These are phyloP conservation scores for Trametes cubensis DNA, from an alignment of 768 basidiomycete species.

Conservation along the genomic window DNA sequence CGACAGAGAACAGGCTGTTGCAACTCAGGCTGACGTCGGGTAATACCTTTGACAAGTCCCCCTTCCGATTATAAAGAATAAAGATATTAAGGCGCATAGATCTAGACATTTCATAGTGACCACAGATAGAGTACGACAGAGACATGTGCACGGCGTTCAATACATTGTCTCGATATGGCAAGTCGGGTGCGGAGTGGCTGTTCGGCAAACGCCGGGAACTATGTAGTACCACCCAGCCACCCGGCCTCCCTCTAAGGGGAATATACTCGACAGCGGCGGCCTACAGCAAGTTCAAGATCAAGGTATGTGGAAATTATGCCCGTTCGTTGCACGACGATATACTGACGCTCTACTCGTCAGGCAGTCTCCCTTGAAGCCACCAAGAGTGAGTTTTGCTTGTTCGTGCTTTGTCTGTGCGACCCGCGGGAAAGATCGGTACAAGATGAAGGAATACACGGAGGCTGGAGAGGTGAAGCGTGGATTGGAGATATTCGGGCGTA, in stretches of 20 bases:
- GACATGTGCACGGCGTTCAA: constrained; percentile 2
- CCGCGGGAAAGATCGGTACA: neutral
- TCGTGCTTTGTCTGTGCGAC: constrained; percentile 1
- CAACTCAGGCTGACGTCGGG: too few relatives aligned
- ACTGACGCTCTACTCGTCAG: constrained; percentile 7
- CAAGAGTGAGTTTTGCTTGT: constrained; percentile 28
- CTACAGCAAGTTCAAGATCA: constrained; percentile 40
- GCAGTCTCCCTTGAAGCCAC: constrained; percentile 25
- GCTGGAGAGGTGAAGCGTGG: neutral
- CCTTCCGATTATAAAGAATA: too few relatives aligned
- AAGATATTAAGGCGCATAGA: too few relatives aligned
- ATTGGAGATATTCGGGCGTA: neutral
- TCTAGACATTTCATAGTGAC: too few relatives aligned
- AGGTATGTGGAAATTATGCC: constrained; percentile 33
- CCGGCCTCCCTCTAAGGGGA: constrained; percentile 22
- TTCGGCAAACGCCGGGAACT: constrained; percentile 35
- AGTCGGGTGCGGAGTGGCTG: neutral
- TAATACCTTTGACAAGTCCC: too few relatives aligned
- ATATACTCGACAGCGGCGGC: constrained; percentile 33
- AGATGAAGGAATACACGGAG: neutral
- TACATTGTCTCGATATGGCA: constrained; percentile 8
- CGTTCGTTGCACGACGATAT: neutral
- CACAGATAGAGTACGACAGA: neutral
- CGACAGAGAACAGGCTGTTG: too few relatives aligned
- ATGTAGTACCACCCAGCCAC: constrained; percentile 38